Percentiles rank a stretch among this genome's conserved stretches.
These are phyloP conservation scores for Myxozyma mucilagina DNA, from an alignment of 805 yeast species.

Conservation along the genomic window DNA sequence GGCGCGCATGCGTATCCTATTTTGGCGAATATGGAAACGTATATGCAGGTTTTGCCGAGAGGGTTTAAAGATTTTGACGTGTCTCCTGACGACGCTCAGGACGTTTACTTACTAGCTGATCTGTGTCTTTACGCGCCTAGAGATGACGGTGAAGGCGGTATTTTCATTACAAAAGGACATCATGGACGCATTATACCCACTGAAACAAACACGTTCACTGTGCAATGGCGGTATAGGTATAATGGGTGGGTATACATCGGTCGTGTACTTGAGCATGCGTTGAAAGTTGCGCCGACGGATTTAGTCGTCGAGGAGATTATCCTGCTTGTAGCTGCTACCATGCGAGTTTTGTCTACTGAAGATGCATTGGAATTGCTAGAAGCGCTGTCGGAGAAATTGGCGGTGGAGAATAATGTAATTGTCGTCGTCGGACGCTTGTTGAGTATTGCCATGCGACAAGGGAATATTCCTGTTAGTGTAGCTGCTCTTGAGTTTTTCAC, in stretches of 20 bases:
- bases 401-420: constrained; percentile 56
- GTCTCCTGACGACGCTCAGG: constrained; percentile 51
- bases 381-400: constrained; percentile 44
- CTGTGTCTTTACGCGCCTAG: constrained; percentile 59
- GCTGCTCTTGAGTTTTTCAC: constrained; percentile 53
- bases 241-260: constrained; percentile 91
- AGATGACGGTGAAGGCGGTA: constrained; percentile 48
- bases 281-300: constrained; percentile 41
- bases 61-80: constrained; percentile 48
- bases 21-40: constrained; percentile 59
- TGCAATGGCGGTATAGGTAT: constrained; percentile 69
- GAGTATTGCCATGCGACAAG: constrained; percentile 63
- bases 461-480: constrained; percentile 51
- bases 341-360: constrained; percentile 45
- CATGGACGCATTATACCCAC: constrained; percentile 69
- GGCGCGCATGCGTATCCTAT: constrained; percentile 69
- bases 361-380: constrained; percentile 46
- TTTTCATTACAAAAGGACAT: constrained; percentile 57
- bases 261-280: constrained; percentile 66
- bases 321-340: constrained; percentile 51
- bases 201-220: constrained; percentile 43
- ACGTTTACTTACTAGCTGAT: constrained; percentile 51
- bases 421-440: constrained; percentile 66
- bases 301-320: constrained; percentile 52
- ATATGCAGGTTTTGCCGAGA: constrained; percentile 51